Conservation (phyloP, 2,329 filamentous ascomycete genomes). For the Verticillium dahliae region DNA sequence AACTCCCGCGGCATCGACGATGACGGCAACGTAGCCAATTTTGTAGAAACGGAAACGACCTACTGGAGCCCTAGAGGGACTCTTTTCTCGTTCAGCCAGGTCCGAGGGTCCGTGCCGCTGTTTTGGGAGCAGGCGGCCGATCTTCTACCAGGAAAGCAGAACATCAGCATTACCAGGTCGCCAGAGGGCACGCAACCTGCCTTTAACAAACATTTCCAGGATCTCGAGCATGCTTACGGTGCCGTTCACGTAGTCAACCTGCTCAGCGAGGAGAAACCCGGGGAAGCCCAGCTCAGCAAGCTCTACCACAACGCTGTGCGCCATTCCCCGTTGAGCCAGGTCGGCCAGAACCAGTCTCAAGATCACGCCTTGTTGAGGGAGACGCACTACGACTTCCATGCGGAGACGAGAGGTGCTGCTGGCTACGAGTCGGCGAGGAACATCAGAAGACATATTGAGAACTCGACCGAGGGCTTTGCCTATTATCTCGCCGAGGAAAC, state of each 20-base stretch:
- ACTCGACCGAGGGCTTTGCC: slow-evolving; percentile 81
- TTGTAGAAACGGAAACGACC: slow-evolving; percentile 94
- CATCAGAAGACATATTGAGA: slow-evolving; percentile 71
- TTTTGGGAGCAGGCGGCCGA: slow-evolving; percentile 96
- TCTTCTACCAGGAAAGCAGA: slow-evolving; percentile 85
- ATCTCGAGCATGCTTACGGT: slow-evolving; percentile 80
- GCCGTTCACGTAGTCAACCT: slow-evolving; percentile 90
- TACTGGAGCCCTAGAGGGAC: slow-evolving; percentile 75
- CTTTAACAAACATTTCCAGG: slow-evolving; percentile 90
- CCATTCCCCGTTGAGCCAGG: slow-evolving; percentile 63
- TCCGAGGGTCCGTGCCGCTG: slow-evolving; percentile 85
- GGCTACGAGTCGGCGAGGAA: slow-evolving; percentile 88
- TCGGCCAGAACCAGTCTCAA: slow-evolving; percentile 44
- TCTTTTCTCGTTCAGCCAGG: slow-evolving; percentile 89
- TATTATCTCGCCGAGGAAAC: slow-evolving; percentile 79
- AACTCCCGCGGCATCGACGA: slow-evolving; percentile 97
- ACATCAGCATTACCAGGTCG: slow-evolving; percentile 85
- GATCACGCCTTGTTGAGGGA: slow-evolving; percentile 71
- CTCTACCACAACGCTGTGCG: slow-evolving; percentile 73
- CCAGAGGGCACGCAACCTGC: slow-evolving; percentile 87
- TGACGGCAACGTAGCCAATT: slow-evolving; percentile 95
- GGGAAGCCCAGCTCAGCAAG: slow-evolving; percentile 76
- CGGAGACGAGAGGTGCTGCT: slow-evolving; percentile 77
- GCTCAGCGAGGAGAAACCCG: slow-evolving; percentile 81
- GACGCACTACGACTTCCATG: slow-evolving; percentile 95